These are phyloP conservation scores for Aspergillus baeticus DNA, from an alignment of 495 filamentous ascomycete species.

Conservation along the genomic window DNA sequence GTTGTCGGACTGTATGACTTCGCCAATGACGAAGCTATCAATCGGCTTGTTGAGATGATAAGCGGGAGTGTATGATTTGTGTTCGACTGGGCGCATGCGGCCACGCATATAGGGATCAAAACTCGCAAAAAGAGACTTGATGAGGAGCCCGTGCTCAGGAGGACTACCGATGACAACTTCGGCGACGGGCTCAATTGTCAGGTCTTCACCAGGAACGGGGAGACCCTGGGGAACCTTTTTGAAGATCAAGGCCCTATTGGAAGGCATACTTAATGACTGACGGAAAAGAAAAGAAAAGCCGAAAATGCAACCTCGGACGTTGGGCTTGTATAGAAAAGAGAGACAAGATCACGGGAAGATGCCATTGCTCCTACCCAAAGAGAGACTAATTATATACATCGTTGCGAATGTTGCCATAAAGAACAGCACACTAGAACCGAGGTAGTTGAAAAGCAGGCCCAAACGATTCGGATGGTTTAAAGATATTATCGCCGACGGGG, in stretches of 20 bases:
- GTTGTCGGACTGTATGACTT: conserved; percentile 65
- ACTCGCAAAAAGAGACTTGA: conserved; percentile 74
- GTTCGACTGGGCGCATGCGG: conserved; percentile 48
- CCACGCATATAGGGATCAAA: conserved; percentile 90
- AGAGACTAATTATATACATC: too few relatives aligned
- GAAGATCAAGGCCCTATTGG: conserved; percentile 82
- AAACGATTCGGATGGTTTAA: too few relatives aligned
- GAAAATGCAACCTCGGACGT: too few relatives aligned
- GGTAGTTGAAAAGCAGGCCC: too few relatives aligned
- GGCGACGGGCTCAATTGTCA: conserved; percentile 62
- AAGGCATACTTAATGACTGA: too few relatives aligned
- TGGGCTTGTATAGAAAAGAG: too few relatives aligned
- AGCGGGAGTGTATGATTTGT: conserved; percentile 64
- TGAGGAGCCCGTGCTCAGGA: conserved; percentile 66
- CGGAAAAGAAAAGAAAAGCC: too few relatives aligned
- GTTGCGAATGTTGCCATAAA: too few relatives aligned
- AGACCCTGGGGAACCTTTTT: conserved; percentile 64
- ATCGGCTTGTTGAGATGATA: conserved; percentile 59
- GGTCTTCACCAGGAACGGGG: conserved; percentile 71
- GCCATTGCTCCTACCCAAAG: too few relatives aligned
- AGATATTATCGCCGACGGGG: too few relatives aligned
- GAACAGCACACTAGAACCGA: too few relatives aligned
- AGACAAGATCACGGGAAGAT: too few relatives aligned
- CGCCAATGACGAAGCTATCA: conserved; percentile 53
- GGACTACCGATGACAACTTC: conserved; percentile 64